These are phyloP conservation scores for Dentipellis sp. DNA, from an alignment of 768 basidiomycete species.

Conservation along the genomic window DNA sequence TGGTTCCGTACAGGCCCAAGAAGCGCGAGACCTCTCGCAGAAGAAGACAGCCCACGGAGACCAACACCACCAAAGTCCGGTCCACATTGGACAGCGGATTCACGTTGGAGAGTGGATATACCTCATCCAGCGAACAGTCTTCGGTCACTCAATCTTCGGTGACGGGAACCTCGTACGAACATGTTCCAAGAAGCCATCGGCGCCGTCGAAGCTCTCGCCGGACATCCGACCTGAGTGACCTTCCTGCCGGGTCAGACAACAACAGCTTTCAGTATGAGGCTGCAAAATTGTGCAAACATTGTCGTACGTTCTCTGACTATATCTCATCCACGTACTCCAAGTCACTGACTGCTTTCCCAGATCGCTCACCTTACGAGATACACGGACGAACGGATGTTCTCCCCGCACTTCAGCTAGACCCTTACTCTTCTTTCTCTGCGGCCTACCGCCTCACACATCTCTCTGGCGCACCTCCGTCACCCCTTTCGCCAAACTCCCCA, in stretches of 20 bases:
- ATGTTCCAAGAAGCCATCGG: not conserved
- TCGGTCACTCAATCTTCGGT: conserved; percentile 8
- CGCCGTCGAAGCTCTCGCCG: not conserved
- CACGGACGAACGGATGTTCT: conserved; percentile 15
- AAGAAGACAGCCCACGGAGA: not conserved
- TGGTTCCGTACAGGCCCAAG: not conserved
- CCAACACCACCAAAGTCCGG: not conserved
- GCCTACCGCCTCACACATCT: conserved; percentile 12
- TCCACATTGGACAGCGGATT: not conserved
- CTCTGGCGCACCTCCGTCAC: conserved; percentile 7
- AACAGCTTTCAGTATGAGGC: conserved; percentile 2
- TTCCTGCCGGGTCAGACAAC: not conserved
- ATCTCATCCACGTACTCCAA: not conserved
- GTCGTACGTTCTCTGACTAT: not conserved
- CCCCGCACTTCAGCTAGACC: conserved; percentile 14
- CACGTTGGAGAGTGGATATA: not conserved
- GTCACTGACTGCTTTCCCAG: not conserved
- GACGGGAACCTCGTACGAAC: conserved; percentile 3
- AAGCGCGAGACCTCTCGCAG: not conserved
- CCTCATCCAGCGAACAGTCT: conserved; percentile 10
- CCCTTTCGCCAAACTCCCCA: not conserved
- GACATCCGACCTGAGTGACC: not conserved
- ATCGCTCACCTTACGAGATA: conserved; percentile 7
- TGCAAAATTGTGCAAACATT: conserved; percentile 1
- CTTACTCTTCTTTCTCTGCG: conserved; percentile 13